Evolutionary conservation across 495 filamentous ascomycete genomes (phyloP).

Genomic region (Podospora pseudopauciseta): DNA sequence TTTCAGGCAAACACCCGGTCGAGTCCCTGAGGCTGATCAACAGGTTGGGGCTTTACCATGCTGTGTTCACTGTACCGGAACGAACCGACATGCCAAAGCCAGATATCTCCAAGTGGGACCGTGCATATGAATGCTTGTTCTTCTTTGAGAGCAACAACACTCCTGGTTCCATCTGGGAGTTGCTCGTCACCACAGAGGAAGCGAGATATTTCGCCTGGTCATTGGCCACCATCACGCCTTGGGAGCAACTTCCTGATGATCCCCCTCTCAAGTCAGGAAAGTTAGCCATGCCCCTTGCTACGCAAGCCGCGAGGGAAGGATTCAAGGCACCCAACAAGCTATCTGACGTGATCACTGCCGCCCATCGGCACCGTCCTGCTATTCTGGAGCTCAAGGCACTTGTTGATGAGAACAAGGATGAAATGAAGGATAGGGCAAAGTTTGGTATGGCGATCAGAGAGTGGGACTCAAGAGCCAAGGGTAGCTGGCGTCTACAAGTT

Average conservation of each 20-base stretch:
- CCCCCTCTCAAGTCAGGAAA: conserved; percentile 37
- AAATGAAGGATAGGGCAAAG: conserved; percentile 36
- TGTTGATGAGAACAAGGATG: conserved; percentile 38
- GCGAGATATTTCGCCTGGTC: conserved; percentile 71
- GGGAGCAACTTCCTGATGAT: conserved; percentile 55
- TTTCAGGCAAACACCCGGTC: conserved; percentile 63
- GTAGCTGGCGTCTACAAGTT: conserved; percentile 71
- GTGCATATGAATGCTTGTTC: conserved; percentile 51
- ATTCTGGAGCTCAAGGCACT: conserved; percentile 59
- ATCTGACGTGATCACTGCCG: conserved; percentile 58
- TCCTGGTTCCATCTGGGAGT: conserved; percentile 46
- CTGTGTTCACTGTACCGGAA: conserved; percentile 71
- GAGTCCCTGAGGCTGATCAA: conserved; percentile 69
- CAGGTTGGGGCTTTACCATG: conserved; percentile 67
- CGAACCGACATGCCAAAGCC: conserved; percentile 36
- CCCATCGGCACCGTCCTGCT: conserved; percentile 54
- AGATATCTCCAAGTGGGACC: conserved; percentile 41
- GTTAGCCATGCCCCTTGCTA: conserved; percentile 47
- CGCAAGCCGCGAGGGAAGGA: conserved; percentile 66
- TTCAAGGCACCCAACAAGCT: conserved; percentile 75
- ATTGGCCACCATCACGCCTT: conserved; percentile 71
- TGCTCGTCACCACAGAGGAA: conserved; percentile 56
- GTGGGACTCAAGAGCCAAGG: conserved; percentile 56
- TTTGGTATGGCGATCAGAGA: conserved; percentile 75
- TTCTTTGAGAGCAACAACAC: conserved; percentile 46